Evolutionary conservation across 495 filamentous ascomycete species (phyloP), one percentile per base, ranked within the genome.

Genomic region (Hypoxylon lienhwacheense): DNA sequence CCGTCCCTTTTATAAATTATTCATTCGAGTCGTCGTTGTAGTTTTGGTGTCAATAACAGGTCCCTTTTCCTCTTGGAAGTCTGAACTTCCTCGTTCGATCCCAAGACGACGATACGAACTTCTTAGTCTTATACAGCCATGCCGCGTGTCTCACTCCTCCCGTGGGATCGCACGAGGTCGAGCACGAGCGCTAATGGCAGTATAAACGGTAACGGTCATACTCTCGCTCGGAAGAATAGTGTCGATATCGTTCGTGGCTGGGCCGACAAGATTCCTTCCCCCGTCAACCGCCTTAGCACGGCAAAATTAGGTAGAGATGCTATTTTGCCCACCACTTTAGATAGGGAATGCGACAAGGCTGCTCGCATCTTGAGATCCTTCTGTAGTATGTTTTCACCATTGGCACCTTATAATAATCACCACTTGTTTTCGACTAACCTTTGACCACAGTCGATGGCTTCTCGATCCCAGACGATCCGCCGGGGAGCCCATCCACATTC

Each of bases 261-360:
- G 75, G 71, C 71, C 49, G 72, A 70, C 45, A 75, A 69, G 60
- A 71, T 71, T 33, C 61, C 65, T 16, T 68, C 71, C 20, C 62
- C 72, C 20, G 61, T 65, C 35, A 70, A 61, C 46, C 66, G 68
- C 28, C 55, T 61, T 42, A 72, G 61, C 59, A 61, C 55, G n/a
- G 55, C 59, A 35, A 61, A 52, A 47, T 53, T 72, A 21, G 71
- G 68, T 36, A 64, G 65, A 40, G 89, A 93, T 56, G 82, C 83
- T 10, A 89, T 91, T 65, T 90, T 87, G 86, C 89, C 89, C 19
- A 84, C 86, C 53, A 82, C 81, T 2, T 74, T 93, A 35, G 89
- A 92, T 63, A 86, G 83, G 63, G 89, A 95, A 72, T 85, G 83
- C 73, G 88, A 95, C 67, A 92, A 93, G 73, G 88, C 88, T 14